Percentiles rank a stretch among this genome's conserved stretches.
phyloP scores from a whole-genome alignment of 331 rosid species.

The Saraca asoca region DNA sequence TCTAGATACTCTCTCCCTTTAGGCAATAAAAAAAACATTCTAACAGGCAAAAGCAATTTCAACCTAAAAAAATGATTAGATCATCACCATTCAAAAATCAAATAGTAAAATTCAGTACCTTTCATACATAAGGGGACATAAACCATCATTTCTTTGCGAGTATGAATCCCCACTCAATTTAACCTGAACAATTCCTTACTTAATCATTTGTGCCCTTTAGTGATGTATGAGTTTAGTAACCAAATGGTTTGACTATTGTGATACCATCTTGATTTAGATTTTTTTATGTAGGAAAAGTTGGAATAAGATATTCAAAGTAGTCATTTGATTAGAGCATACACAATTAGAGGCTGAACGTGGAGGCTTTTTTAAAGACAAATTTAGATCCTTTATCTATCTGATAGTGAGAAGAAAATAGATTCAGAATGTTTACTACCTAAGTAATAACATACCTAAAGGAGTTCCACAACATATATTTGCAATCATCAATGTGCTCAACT shows the following conservation, averaged over 20 bases:
- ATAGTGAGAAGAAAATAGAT: background rate
- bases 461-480: constrained; percentile 97
- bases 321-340: background rate
- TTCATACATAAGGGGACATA: constrained; percentile 89
- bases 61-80: constrained; percentile 12
- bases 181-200: constrained; percentile 59
- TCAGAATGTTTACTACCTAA: background rate
- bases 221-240: constrained; percentile 92
- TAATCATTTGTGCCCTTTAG: constrained; percentile 83
- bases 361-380: background rate
- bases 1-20: background rate
- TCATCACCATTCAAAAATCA: constrained; percentile 15
- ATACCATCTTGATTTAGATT: too few relatives aligned
- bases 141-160: constrained; percentile 71
- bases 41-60: constrained; percentile 15
- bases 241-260: too few relatives aligned
- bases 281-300: background rate
- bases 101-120: constrained; percentile 53
- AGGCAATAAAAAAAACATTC: constrained; percentile 3
- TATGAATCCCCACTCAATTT: constrained; percentile 65
- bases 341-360: background rate
- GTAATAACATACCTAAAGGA: constrained; percentile 79
- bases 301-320: background rate
- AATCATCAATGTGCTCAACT: constrained; percentile 96
- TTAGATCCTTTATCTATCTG: background rate